phyloP scores from a whole-genome alignment of 306 rosid species.

The Cucumis melo region DNA sequence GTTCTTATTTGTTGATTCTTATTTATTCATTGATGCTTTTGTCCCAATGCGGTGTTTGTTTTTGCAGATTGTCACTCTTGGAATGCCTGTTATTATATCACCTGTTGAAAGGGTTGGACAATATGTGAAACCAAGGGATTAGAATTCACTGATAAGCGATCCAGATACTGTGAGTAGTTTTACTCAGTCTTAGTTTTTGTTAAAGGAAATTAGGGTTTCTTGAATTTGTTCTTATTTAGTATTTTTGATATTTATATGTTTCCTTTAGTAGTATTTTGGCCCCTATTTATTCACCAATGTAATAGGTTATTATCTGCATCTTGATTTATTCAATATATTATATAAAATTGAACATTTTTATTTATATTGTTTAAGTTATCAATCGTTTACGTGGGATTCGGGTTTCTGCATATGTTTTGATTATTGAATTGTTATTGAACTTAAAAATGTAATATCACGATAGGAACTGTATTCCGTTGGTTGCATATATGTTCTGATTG shows the following conservation, averaged over 20 bases:
- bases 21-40: neutral
- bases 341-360: neutral
- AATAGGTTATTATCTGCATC: no score
- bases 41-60: neutral
- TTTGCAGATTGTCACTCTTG: slow-evolving; percentile 80
- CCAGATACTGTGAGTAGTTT: slow-evolving; percentile 56
- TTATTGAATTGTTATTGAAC: neutral
- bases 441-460: neutral
- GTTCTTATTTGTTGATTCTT: slow-evolving; percentile 4
- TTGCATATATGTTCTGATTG: neutral
- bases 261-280: no score
- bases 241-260: no score
- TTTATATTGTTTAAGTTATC: neutral
- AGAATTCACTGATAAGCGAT: slow-evolving; percentile 72
- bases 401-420: neutral
- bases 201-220: no score
- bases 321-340: no score
- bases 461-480: neutral
- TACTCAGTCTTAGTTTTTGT: neutral
- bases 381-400: neutral
- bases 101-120: slow-evolving; percentile 76
- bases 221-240: no score
- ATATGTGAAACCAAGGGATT: slow-evolving; percentile 63
- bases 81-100: slow-evolving; percentile 57
- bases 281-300: no score